Evolutionary conservation across 1,139 yeast species (phyloP), one percentile per base, ranked within the genome.

Genomic region (Candida gigantensis): DNA sequence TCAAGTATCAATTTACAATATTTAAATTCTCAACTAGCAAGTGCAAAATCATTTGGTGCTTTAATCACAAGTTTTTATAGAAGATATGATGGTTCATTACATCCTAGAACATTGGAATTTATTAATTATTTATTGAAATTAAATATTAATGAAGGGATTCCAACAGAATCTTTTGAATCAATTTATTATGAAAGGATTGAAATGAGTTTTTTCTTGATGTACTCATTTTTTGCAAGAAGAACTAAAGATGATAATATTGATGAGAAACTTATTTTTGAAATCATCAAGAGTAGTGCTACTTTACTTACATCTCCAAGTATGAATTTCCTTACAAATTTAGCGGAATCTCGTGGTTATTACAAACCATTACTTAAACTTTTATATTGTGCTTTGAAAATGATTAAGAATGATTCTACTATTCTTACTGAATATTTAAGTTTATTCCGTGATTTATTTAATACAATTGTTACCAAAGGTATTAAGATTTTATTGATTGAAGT

Each of bases 1-100:
- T 79, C 86, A 1, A 81, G 89, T 44, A 60, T 81, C 30, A 81
- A 83, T 47, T 55, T 80, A 30, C 89, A 87, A 43, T 74, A 71
- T 52, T 69, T 81, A 14, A 74, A 79, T 35, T 75, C 92, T 1
- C 96, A 88, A 52, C 67, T 82, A 15, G 65, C 77, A 3, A 75
- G 84, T 18, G 82, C 87, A 3, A 82, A 81, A 51, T 77, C 95
- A 0, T 81, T 85, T 74, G 90, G 94, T 35, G 89, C 92, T 1
- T 63, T 89, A 11, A 46, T 85, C 20, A 81, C 94, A 0, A 79
- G 94, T 0, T 75, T 75, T 45, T 74, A 82, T 48, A 66, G 72
- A 37, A 60, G 58, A 31, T 70, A 57, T 43, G 53, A 59, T 24
- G 65, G 61, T 13, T 49, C 53, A 11, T 50, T 77, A 11, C 57